Base-by-base conservation (phyloP, 176 grass and related monocot species). In the Microstegium vimineum region DNA sequence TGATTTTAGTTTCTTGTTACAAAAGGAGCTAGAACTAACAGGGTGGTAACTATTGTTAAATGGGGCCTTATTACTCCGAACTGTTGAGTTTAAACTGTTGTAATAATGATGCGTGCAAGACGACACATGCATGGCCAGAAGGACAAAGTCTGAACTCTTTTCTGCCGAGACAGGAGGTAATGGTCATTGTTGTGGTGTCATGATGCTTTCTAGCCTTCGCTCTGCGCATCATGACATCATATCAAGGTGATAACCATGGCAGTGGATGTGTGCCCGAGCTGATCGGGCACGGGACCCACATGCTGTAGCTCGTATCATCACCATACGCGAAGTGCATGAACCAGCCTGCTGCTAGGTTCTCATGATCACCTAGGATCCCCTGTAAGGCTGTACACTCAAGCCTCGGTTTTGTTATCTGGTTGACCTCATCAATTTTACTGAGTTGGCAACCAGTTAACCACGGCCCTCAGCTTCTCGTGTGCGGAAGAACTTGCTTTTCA, bases 201-300 rank as follows among this genome's bases (percentile, higher is more conserved):
- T 43, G 20, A 45, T 67, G 5, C 42, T 32, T 80, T 3, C 6
- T 20, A 33, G 26, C 42, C 23, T 81, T 61, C 13, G 36, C 12
- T 33, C 35, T 23, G 22, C 20, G 54, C 54, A 57, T 57, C 11
- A 20, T 14, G 18, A 20, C 27, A 77, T 51, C 67, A 66, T 61
- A 20, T 28, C 49, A 23, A 77, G 27, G 17, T 42, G 68, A 80
- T 86, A 63, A 73, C 40, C 26, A 72, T 36, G 37, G 52, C 26
- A 76, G 73, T 46, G 4, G 52, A 82, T 79, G 75, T 86, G n/a
- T 66, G 76, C 18, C 84, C 84, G 42, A 73, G n/a, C 42, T n/a
- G 46, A 67, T 33, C 33, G 43, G 68, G 18, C 78, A 36, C 45
- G n/a, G 78, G 65, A 56, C 84, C 61, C 35, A 33, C 9, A 8